phyloP scores from a whole-genome alignment of 306 rosid species.

The Hippophae gyantsensis region DNA sequence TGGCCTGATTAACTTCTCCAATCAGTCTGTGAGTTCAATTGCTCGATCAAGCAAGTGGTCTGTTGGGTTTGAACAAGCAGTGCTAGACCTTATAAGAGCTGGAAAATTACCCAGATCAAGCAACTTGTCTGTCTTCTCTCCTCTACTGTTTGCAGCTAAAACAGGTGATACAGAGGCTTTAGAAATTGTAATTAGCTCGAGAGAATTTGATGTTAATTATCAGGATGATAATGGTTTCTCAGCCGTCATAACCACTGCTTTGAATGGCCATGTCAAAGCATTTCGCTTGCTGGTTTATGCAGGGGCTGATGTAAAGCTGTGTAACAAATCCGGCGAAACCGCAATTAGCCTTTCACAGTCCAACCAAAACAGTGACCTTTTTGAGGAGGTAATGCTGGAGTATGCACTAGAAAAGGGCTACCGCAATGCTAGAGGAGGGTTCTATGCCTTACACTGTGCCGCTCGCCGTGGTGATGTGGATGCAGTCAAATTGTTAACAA shows the following conservation, averaged over 20 bases:
- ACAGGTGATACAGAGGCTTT: constrained; percentile 66
- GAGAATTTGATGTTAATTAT: constrained; percentile 51
- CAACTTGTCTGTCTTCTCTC: constrained; percentile 43
- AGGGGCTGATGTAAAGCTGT: constrained; percentile 71
- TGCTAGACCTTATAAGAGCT: constrained; percentile 35
- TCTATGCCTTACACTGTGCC: constrained; percentile 81
- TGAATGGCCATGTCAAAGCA: constrained; percentile 62
- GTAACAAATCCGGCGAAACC: constrained; percentile 65
- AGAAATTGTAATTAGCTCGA: constrained; percentile 44
- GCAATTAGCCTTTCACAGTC: constrained; percentile 50
- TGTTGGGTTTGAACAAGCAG: constrained; percentile 50
- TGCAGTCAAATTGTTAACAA: constrained; percentile 58
- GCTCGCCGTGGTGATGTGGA: constrained; percentile 78
- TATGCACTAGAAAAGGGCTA: constrained; percentile 76
- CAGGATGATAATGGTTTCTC: constrained; percentile 72
- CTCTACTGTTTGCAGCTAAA: constrained; percentile 54
- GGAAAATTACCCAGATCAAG: constrained; percentile 57
- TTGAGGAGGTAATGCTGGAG: constrained; percentile 87
- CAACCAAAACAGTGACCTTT: constrained; percentile 48
- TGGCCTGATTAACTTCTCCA: constrained; percentile 54
- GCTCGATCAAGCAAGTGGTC: constrained; percentile 60
- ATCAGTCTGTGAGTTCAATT: constrained; percentile 56
- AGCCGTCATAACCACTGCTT: constrained; percentile 70
- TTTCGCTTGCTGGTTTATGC: constrained; percentile 74
- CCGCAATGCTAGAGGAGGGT: constrained; percentile 56